These are phyloP conservation scores for Picea glauca DNA, from an alignment of 75 land plant genomes.

Conservation along the genomic window DNA sequence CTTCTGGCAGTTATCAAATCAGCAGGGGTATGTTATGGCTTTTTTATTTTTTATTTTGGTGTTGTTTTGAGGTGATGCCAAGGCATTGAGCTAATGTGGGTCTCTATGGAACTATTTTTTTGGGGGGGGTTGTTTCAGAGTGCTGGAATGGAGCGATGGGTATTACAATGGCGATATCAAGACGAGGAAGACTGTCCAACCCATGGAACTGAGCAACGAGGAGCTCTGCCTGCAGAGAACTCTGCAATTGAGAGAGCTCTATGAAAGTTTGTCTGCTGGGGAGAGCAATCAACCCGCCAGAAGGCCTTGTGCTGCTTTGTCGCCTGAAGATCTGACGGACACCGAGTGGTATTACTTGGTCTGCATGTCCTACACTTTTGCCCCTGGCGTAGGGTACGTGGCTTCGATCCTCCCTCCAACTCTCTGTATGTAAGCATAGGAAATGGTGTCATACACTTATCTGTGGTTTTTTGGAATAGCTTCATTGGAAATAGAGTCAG, in stretches of 20 bases:
- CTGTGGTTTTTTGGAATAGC: no score
- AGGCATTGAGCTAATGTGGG: background rate
- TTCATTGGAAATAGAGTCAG: no score
- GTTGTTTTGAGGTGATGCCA: background rate
- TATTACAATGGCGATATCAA: slow-evolving; percentile 81
- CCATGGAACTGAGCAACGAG: slow-evolving; percentile 46
- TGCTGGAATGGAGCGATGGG: slow-evolving; percentile 69
- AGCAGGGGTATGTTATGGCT: slow-evolving; percentile 51
- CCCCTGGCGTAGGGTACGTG: slow-evolving; percentile 41
- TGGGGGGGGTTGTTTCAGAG: slow-evolving; percentile 21
- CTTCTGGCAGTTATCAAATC: slow-evolving; percentile 66
- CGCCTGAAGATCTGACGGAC: slow-evolving; percentile 69
- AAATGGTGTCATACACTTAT: no score
- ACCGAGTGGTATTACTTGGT: slow-evolving; percentile 82
- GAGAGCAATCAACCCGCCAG: slow-evolving; percentile 27
- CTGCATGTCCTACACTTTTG: slow-evolving; percentile 73
- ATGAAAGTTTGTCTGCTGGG: slow-evolving; percentile 35
- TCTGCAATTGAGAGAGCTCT: slow-evolving; percentile 71
- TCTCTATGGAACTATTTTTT: background rate
- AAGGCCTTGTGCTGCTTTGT: slow-evolving; percentile 44
- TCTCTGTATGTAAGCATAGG: no score
- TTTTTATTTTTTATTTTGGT: background rate
- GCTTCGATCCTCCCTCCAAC: background rate
- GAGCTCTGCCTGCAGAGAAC: slow-evolving; percentile 69
- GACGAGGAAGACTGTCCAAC: slow-evolving; percentile 66